Evolutionary conservation across 164 flowering plant genomes (phyloP).

Genomic region (Cinnamomum micranthum): DNA sequence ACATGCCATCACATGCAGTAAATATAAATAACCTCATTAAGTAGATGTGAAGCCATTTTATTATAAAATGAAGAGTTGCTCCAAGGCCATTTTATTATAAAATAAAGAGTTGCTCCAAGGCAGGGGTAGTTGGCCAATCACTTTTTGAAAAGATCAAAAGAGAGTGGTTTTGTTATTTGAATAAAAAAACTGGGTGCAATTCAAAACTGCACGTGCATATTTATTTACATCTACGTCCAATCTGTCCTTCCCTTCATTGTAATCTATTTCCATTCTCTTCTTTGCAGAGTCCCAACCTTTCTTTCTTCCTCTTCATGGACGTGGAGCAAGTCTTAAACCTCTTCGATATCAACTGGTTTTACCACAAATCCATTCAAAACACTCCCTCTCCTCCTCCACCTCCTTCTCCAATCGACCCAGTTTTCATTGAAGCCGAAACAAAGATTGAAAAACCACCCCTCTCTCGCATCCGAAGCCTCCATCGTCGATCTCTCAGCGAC

Average conservation of each 20-base stretch:
- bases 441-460: slow-evolving; percentile 12
- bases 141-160: background rate
- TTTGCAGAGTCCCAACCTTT: background rate
- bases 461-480: slow-evolving; percentile 20
- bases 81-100: no score
- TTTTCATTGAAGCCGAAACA: slow-evolving; percentile 9
- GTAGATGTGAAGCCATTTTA: no score
- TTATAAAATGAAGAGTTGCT: no score
- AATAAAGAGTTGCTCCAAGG: no score
- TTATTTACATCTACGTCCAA: background rate
- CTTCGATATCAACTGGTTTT: slow-evolving; percentile 50
- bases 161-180: slow-evolving; percentile 4
- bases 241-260: no score
- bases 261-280: background rate
- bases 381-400: slow-evolving; percentile 13
- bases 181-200: background rate
- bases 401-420: slow-evolving; percentile 10
- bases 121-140: no score
- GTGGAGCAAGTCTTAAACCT: slow-evolving; percentile 36
- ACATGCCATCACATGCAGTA: no score
- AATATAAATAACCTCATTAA: no score
- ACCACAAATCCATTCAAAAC: background rate
- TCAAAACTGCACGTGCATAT: background rate
- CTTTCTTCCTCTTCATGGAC: slow-evolving; percentile 23
- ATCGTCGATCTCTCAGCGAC: slow-evolving; percentile 41